phyloP scores from a whole-genome alignment of 192 early-diverging fungal species.

The Coemansia sp. region DNA sequence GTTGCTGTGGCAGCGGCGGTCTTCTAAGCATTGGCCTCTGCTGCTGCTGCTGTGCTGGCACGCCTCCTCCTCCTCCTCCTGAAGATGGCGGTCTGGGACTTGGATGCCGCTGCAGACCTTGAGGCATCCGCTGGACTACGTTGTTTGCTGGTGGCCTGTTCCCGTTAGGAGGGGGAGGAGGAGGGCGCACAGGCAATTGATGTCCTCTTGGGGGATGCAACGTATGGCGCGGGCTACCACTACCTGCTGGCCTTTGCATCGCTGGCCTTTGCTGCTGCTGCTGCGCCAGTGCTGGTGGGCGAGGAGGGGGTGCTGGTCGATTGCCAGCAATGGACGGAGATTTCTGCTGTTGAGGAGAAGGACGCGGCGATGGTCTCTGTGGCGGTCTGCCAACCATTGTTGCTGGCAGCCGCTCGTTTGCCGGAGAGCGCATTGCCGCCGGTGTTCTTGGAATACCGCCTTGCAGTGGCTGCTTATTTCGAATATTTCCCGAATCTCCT shows the following conservation, averaged over 20 bases:
- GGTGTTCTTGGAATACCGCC: background rate
- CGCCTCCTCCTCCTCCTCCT: background rate
- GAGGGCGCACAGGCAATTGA: background rate
- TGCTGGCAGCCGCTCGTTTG: slow-evolving; percentile 2
- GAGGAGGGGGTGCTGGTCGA: background rate
- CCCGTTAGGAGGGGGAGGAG: background rate
- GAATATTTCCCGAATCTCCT: background rate
- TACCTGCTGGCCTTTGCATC: background rate
- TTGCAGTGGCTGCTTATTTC: background rate
- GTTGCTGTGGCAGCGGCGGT: slow-evolving; percentile 4
- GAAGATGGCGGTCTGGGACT: too few species aligned
- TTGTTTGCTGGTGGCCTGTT: slow-evolving; percentile 1
- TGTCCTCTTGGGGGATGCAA: background rate
- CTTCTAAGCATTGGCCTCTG: background rate
- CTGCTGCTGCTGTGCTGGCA: background rate
- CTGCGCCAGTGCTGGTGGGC: background rate
- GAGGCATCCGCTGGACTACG: slow-evolving; percentile 2
- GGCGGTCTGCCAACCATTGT: background rate
- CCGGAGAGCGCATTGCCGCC: background rate
- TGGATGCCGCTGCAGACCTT: background rate
- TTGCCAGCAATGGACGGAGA: background rate
- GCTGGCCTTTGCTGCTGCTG: slow-evolving; percentile 4
- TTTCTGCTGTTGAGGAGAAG: slow-evolving; percentile 12
- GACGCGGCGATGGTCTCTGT: slow-evolving; percentile 4
- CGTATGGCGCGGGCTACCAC: background rate